phyloP scores from a whole-genome alignment of 768 basidiomycete genomes.

The Hygrophorus russula region DNA sequence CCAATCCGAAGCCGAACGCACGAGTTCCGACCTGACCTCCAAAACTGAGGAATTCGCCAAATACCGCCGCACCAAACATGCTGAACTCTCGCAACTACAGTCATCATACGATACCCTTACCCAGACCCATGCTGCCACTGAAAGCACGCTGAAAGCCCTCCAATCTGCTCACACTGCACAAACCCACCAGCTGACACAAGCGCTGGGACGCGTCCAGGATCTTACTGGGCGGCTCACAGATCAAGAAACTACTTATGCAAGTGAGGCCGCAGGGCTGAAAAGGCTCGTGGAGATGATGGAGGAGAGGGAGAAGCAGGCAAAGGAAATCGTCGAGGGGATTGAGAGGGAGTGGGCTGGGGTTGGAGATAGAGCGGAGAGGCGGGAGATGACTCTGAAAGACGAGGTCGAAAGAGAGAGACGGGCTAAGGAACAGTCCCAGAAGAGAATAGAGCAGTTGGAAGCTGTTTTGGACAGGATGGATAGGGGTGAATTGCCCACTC shows the following conservation, averaged over 20 bases:
- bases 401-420: constrained; percentile 64
- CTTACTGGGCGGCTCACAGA: constrained; percentile 73
- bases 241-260: constrained; percentile 73
- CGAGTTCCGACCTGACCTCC: constrained; percentile 51
- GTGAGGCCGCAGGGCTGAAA: constrained; percentile 62
- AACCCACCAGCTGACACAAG: constrained; percentile 64
- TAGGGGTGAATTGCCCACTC: constrained; percentile 57
- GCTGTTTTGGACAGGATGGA: constrained; percentile 62
- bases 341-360: constrained; percentile 77
- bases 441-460: constrained; percentile 59
- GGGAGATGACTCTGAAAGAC: constrained; percentile 55
- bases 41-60: constrained; percentile 79
- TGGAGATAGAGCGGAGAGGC: constrained; percentile 54
- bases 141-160: constrained; percentile 60
- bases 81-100: constrained; percentile 68
- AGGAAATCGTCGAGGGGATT: constrained; percentile 69
- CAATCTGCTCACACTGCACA: constrained; percentile 65
- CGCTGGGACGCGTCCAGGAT: constrained; percentile 63
- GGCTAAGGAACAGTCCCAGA: constrained; percentile 62
- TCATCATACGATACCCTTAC: constrained; percentile 63
- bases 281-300: constrained; percentile 80
- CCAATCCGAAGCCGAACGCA: constrained; percentile 65
- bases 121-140: constrained; percentile 54
- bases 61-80: constrained; percentile 72
- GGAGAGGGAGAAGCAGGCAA: constrained; percentile 76